phyloP scores from a whole-genome alignment of 2,329 filamentous ascomycete species.

The Paracoccidioides lutzii region DNA sequence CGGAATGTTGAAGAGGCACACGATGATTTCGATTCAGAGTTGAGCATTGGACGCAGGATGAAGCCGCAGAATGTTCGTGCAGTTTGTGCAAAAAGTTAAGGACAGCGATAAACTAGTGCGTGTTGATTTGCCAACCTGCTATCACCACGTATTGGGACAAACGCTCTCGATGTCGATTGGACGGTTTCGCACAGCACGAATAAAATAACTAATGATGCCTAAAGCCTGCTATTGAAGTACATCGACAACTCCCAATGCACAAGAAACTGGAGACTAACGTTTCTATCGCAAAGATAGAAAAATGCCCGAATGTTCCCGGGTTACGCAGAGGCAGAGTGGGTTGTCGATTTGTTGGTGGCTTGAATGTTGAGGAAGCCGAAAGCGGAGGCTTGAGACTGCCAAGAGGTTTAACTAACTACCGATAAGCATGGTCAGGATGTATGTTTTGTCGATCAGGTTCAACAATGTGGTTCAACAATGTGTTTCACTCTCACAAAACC shows the following conservation, averaged over 20 bases:
- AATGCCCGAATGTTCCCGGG: neutral
- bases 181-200: neutral
- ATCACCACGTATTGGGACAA: slow-evolving; percentile 3
- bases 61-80: neutral
- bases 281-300: neutral
- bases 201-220: neutral
- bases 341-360: neutral
- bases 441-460: neutral
- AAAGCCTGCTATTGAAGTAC: neutral
- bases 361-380: neutral
- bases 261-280: neutral
- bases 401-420: neutral
- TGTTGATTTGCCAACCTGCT: slow-evolving; percentile 1
- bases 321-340: neutral
- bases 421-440: neutral
- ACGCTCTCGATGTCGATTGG: neutral
- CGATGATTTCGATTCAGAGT: neutral
- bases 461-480: neutral
- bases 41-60: neutral
- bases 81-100: neutral
- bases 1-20: neutral
- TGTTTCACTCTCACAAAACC: neutral
- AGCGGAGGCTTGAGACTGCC: neutral
- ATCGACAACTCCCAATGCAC: neutral
- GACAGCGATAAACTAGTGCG: neutral